Evolutionary conservation across 1,284 basidiomycete species (phyloP).

Genomic region (Ceratobasidium sp.): DNA sequence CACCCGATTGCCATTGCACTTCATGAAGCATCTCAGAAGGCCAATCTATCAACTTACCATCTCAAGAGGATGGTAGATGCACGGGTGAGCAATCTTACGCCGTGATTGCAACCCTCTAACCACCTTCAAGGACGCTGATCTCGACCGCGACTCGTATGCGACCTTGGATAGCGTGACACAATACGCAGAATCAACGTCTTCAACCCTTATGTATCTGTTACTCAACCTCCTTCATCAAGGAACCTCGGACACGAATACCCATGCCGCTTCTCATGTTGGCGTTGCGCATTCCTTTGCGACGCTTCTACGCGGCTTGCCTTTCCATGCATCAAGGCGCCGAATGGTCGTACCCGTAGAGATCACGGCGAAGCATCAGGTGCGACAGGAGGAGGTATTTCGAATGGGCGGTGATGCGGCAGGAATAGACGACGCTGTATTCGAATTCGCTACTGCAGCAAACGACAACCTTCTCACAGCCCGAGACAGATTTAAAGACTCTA

Average conservation of each 20-base stretch:
- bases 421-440: slow-evolving; percentile 77
- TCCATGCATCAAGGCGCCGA: slow-evolving; percentile 76
- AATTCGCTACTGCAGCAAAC: slow-evolving; percentile 90
- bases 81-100: slow-evolving; percentile 66
- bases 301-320: slow-evolving; percentile 81
- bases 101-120: slow-evolving; percentile 31
- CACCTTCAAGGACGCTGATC: slow-evolving; percentile 73
- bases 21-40: slow-evolving; percentile 66
- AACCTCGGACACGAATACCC: slow-evolving; percentile 73
- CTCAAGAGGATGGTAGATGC: slow-evolving; percentile 88
- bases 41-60: slow-evolving; percentile 77
- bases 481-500: slow-evolving; percentile 74
- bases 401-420: slow-evolving; percentile 70
- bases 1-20: slow-evolving; percentile 88
- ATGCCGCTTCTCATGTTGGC: slow-evolving; percentile 84
- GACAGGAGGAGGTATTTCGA: slow-evolving; percentile 88
- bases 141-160: slow-evolving; percentile 74
- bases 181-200: slow-evolving; percentile 82
- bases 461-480: slow-evolving; percentile 90
- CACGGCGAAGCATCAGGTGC: slow-evolving; percentile 80
- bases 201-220: slow-evolving; percentile 82
- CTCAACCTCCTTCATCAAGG: slow-evolving; percentile 77
- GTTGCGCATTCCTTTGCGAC: slow-evolving; percentile 77
- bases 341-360: slow-evolving; percentile 89
- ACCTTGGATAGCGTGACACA: slow-evolving; percentile 77